Conservation (phyloP, 768 basidiomycete genomes). For the Cubamyces sp. region DNA sequence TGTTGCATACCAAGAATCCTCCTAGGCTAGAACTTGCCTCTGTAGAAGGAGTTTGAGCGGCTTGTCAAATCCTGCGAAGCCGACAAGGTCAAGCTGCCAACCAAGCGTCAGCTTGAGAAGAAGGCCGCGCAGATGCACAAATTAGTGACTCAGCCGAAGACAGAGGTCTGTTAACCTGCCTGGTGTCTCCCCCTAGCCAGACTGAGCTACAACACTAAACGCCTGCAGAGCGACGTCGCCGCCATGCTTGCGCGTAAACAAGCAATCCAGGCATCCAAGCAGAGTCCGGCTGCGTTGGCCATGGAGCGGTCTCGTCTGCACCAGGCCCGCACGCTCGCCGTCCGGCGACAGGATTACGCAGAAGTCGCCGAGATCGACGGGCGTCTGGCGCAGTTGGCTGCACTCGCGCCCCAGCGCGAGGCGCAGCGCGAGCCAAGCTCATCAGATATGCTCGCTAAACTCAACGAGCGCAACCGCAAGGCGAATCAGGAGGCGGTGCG, state of each 20-base stretch:
- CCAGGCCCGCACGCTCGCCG: conserved; percentile 74
- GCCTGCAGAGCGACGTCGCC: conserved; percentile 73
- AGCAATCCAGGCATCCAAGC: conserved; percentile 37
- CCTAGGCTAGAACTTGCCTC: conserved; percentile 2
- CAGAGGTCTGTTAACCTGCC: conserved; percentile 60
- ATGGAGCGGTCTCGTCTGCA: conserved; percentile 69
- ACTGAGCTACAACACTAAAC: not conserved
- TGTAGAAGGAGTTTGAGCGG: conserved; percentile 75
- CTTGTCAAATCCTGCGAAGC: conserved; percentile 46
- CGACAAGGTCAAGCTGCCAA: conserved; percentile 69
- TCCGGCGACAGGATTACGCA: conserved; percentile 68
- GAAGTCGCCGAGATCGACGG: conserved; percentile 66
- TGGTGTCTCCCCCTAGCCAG: not conserved
- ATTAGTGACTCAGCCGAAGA: conserved; percentile 63
- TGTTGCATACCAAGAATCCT: not conserved
- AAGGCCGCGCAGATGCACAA: conserved; percentile 67
- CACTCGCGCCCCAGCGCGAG: conserved; percentile 24
- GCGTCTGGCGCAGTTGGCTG: conserved; percentile 59
- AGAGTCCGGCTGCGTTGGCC: conserved; percentile 39
- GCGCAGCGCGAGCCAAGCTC: conserved; percentile 29
- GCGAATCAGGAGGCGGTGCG: conserved; percentile 82
- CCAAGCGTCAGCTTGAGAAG: conserved; percentile 64
- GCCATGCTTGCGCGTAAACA: conserved; percentile 76
- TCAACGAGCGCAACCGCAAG: conserved; percentile 90
- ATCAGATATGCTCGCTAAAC: conserved; percentile 66